phyloP scores from a whole-genome alignment of 352 stramenopile species.

The Phytophthora fragariae region DNA sequence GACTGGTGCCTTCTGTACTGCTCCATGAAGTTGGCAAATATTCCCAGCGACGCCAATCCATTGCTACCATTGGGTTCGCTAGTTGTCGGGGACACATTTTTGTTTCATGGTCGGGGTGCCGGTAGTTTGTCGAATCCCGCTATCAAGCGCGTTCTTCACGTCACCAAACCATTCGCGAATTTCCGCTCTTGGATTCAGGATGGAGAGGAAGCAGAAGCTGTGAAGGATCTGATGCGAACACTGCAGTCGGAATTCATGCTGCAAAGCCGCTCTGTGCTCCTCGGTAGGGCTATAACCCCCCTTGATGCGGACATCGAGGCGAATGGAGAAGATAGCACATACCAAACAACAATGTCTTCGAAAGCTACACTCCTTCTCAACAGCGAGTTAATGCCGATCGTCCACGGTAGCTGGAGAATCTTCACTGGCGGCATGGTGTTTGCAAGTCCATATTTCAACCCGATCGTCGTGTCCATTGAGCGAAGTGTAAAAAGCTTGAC shows the following conservation, averaged over 20 bases:
- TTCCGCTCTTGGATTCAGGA: slow-evolving; percentile 71
- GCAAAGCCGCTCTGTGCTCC: slow-evolving; percentile 50
- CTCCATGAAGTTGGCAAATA: slow-evolving; percentile 45
- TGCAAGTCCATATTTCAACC: slow-evolving; percentile 58
- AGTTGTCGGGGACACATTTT: slow-evolving; percentile 69
- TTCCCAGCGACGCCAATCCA: slow-evolving; percentile 39
- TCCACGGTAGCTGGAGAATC: slow-evolving; percentile 60
- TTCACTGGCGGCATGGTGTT: slow-evolving; percentile 74
- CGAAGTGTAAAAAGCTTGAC: slow-evolving; percentile 60
- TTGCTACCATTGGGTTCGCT: slow-evolving; percentile 52
- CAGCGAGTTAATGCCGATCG: slow-evolving; percentile 45
- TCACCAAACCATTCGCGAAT: slow-evolving; percentile 67
- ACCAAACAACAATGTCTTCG: slow-evolving; percentile 22
- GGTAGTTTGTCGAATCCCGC: neutral
- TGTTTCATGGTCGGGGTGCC: slow-evolving; percentile 20
- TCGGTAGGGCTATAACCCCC: slow-evolving; percentile 49
- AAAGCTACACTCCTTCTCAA: slow-evolving; percentile 64
- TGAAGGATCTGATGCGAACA: slow-evolving; percentile 44
- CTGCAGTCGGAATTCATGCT: slow-evolving; percentile 80
- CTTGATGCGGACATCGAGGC: slow-evolving; percentile 42
- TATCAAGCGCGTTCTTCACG: slow-evolving; percentile 35
- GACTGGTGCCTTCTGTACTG: slow-evolving; percentile 70
- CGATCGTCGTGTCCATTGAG: slow-evolving; percentile 70
- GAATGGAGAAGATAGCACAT: neutral
- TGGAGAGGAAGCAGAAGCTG: slow-evolving; percentile 54